A percentile compares a stretch with the other conserved stretches of the same genome.
These are phyloP conservation scores for Alopecurus myosuroides DNA, from an alignment of 176 grass and related monocot species.

Conservation along the genomic window DNA sequence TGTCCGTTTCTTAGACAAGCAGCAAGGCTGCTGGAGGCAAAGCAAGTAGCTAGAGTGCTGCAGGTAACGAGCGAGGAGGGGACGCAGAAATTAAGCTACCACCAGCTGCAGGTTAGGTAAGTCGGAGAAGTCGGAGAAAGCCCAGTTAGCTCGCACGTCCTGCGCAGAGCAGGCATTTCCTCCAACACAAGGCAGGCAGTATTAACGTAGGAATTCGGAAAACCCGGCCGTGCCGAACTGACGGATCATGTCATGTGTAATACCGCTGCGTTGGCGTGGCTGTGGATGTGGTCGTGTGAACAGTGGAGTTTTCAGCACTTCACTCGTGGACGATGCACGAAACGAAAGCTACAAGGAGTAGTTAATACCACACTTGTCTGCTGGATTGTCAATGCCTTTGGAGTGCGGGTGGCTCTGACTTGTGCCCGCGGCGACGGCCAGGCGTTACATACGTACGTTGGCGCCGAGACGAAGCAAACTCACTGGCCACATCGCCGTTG, in stretches of 20 bases:
- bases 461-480: not conserved
- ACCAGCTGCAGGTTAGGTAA: not conserved
- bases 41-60: not conserved
- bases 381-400: constrained; percentile 46
- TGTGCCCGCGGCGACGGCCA: not conserved
- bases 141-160: constrained; percentile 34
- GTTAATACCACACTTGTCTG: not conserved
- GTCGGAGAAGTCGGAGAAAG: not conserved
- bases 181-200: constrained; percentile 35
- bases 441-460: not conserved
- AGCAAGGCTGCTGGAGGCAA: not conserved
- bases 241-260: not conserved
- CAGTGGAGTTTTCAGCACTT: not conserved
- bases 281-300: no score
- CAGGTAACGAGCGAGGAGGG: constrained; percentile 18
- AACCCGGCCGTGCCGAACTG: not conserved
- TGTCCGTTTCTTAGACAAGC: constrained; percentile 45
- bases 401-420: constrained; percentile 38
- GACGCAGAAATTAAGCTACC: not conserved
- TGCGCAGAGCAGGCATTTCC: constrained; percentile 26
- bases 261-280: no score
- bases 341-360: not conserved
- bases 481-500: no score
- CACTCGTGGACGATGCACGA: not conserved
- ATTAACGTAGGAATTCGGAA: constrained; percentile 32